Percentiles rank a stretch among this genome's conserved stretches.
These are phyloP conservation scores for Fraxinus angustifolia DNA, from an alignment of 305 asterid genomes.

Conservation along the genomic window DNA sequence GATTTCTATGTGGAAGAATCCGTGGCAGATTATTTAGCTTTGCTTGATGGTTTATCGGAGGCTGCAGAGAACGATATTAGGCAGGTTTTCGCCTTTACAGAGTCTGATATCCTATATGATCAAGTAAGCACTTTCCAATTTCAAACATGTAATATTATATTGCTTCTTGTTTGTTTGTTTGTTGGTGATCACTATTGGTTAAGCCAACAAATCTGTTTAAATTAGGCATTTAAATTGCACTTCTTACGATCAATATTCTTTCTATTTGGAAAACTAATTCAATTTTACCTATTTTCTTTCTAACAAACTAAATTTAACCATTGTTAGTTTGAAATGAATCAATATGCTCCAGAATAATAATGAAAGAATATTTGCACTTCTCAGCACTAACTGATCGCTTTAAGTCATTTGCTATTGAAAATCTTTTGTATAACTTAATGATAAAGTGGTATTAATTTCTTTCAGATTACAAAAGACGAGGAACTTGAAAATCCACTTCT, in stretches of 20 bases:
- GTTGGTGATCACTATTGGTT: background rate
- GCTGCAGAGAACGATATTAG: conserved; percentile 49
- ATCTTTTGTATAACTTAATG: background rate
- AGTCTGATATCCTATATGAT: conserved; percentile 53
- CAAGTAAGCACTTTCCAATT: conserved; percentile 51
- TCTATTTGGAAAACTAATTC: background rate
- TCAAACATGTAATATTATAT: background rate
- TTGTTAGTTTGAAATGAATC: background rate
- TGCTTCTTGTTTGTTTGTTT: background rate
- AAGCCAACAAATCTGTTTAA: background rate
- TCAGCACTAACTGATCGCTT: background rate
- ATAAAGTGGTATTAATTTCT: conserved; percentile 10
- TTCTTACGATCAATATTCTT: background rate
- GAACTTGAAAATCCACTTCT: conserved; percentile 67
- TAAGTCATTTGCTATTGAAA: background rate
- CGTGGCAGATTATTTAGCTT: conserved; percentile 81
- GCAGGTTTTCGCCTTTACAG: conserved; percentile 62
- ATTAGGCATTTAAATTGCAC: background rate
- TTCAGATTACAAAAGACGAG: conserved; percentile 55
- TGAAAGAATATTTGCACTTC: background rate
- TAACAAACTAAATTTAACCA: background rate
- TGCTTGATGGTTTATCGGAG: conserved; percentile 78
- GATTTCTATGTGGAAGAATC: conserved; percentile 72
- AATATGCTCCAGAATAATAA: background rate
- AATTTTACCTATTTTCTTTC: background rate